Conservation (phyloP, 495 filamentous ascomycete species). For the Aspergillus haitiensis region DNA sequence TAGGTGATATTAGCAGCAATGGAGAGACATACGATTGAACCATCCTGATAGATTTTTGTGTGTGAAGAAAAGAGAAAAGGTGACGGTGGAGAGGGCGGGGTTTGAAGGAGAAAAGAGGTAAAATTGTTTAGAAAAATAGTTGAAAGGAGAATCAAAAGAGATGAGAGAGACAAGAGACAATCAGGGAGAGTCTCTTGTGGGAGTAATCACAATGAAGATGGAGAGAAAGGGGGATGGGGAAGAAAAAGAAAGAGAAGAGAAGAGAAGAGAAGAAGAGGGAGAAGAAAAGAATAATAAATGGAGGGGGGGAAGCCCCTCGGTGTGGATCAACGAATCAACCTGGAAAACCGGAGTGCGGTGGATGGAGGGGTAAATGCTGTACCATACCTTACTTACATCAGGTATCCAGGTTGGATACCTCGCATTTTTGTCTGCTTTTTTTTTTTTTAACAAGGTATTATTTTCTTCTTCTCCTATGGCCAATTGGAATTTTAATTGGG, state of each 20-base stretch:
- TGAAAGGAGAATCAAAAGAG: constrained; percentile 4
- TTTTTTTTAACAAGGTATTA: background rate
- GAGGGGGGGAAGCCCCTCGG: constrained; percentile 25
- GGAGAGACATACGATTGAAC: constrained; percentile 66
- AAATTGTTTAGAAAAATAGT: constrained; percentile 19
- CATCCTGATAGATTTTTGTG: constrained; percentile 60
- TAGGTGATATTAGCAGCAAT: constrained; percentile 17
- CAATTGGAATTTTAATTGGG: too few relatives aligned
- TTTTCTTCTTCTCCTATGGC: background rate
- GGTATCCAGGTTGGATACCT: background rate
- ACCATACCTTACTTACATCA: constrained; percentile 10
- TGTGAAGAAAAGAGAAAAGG: constrained; percentile 19
- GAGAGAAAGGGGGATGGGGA: constrained; percentile 10
- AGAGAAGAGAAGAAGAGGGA: constrained; percentile 20
- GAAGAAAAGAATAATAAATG: constrained; percentile 24
- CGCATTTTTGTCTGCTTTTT: background rate
- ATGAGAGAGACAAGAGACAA: constrained; percentile 29
- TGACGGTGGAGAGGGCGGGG: constrained; percentile 21
- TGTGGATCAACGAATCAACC: constrained; percentile 18
- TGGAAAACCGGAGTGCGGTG: constrained; percentile 32
- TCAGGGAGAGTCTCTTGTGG: constrained; percentile 22
- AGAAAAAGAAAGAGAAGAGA: constrained; percentile 15
- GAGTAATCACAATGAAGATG: constrained; percentile 11
- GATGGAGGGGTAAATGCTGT: constrained; percentile 27
- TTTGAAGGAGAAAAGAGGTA: constrained; percentile 20